A percentile compares a stretch with the other conserved stretches of the same genome.
Evolutionary conservation across 139 green algal genomes (phyloP).

Genomic region (Chlamydomonas sphaeroides): DNA sequence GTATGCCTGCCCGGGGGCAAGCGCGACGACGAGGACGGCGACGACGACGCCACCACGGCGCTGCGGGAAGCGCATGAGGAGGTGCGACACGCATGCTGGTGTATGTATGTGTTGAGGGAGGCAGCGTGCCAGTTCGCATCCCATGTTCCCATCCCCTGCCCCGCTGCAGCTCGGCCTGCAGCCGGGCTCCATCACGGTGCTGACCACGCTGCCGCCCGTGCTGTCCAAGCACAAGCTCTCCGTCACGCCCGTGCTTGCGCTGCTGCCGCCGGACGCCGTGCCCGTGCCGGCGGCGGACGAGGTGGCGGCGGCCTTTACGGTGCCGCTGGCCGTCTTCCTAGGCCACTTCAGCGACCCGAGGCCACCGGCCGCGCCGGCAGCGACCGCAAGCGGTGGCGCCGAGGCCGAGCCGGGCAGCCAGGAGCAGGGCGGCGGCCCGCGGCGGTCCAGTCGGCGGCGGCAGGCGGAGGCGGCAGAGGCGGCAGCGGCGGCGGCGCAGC

Average conservation of each 20-base stretch:
- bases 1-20: constrained; percentile 84
- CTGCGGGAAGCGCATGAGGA: constrained; percentile 82
- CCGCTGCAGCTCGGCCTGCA: constrained; percentile 17
- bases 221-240: constrained; percentile 77
- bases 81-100: too few species aligned
- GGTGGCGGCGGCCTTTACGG: constrained; percentile 69
- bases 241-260: constrained; percentile 77
- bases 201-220: constrained; percentile 66
- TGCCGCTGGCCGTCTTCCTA: constrained; percentile 56
- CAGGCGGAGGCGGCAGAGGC: not conserved
- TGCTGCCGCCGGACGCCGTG: constrained; percentile 30
- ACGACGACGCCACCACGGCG: constrained; percentile 68
- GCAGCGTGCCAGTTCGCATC: too few species aligned
- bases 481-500: not conserved
- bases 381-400: too few species aligned
- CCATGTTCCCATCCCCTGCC: not conserved
- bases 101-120: too few species aligned
- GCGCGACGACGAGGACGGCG: constrained; percentile 64
- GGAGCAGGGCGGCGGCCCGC: too few species aligned
- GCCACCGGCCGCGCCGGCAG: too few species aligned
- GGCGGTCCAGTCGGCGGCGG: too few species aligned
- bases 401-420: too few species aligned
- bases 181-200: constrained; percentile 34
- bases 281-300: constrained; percentile 59
- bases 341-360: constrained; percentile 1